Conservation (phyloP, 2,329 filamentous ascomycete species). For the Sporothrix schenckii region DNA sequence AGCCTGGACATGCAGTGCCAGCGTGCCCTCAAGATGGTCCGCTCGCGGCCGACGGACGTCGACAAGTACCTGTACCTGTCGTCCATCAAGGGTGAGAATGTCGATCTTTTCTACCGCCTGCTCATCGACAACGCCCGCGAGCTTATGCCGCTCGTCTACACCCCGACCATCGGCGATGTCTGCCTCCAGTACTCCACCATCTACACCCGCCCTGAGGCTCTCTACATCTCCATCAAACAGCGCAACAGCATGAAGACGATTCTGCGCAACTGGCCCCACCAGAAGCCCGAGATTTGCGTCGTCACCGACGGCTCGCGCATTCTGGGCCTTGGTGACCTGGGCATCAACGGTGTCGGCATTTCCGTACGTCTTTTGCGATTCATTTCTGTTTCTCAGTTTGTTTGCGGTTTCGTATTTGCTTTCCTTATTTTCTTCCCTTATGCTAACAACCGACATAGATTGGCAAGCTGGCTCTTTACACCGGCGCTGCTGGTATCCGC, state of each 20-base stretch:
- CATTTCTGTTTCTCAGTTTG: neutral
- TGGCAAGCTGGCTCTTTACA: constrained; percentile 94
- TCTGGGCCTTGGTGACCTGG: constrained; percentile 89
- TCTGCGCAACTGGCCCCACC: constrained; percentile 89
- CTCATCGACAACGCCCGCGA: constrained; percentile 75
- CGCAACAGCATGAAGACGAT: constrained; percentile 86
- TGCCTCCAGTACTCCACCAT: constrained; percentile 95
- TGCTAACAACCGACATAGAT: constrained; percentile 54
- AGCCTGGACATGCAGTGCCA: constrained; percentile 62
- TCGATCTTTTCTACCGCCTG: constrained; percentile 80
- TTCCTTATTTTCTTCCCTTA: neutral
- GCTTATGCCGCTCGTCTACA: constrained; percentile 83
- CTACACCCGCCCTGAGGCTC: constrained; percentile 90
- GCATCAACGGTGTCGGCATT: constrained; percentile 97
- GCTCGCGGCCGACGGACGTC: constrained; percentile 67
- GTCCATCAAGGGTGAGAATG: constrained; percentile 72
- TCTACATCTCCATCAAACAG: constrained; percentile 96
- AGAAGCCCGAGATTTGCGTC: constrained; percentile 90
- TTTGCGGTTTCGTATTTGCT: neutral
- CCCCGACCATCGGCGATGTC: constrained; percentile 90
- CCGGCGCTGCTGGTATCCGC: constrained; percentile 90
- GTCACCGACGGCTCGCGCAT: constrained; percentile 95
- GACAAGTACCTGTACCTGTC: constrained; percentile 86
- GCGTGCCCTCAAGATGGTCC: constrained; percentile 74
- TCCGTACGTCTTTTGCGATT: constrained; percentile 61